phyloP scores from a whole-genome alignment of 139 green algal species.

The Spirogloea muscicola region DNA sequence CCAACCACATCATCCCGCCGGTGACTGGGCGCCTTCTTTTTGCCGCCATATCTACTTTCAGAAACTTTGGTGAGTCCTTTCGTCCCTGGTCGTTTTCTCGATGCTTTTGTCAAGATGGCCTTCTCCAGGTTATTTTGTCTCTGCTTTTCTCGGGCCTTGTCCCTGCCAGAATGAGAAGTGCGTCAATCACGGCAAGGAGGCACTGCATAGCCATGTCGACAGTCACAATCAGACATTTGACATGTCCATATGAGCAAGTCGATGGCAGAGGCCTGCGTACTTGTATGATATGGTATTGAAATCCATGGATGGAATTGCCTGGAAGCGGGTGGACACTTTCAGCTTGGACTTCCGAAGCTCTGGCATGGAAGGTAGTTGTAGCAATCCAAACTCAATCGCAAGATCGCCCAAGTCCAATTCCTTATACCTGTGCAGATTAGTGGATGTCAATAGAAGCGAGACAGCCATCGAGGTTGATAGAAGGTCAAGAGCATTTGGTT shows the following conservation, averaged over 20 bases:
- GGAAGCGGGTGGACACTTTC: slow-evolving; percentile 27
- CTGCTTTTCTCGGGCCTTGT: slow-evolving; percentile 47
- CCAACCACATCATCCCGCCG: slow-evolving; percentile 2
- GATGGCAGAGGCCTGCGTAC: slow-evolving; percentile 5
- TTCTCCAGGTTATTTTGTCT: slow-evolving; percentile 24
- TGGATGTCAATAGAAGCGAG: not conserved
- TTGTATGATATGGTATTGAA: slow-evolving; percentile 24
- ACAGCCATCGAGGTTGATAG: not conserved
- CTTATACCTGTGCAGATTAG: slow-evolving; percentile 36
- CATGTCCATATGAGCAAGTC: not conserved
- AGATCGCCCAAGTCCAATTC: slow-evolving; percentile 76
- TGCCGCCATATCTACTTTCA: slow-evolving; percentile 7
- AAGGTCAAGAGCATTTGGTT: not conserved
- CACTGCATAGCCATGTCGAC: not conserved
- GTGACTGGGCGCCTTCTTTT: not conserved
- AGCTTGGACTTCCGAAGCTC: slow-evolving; percentile 71
- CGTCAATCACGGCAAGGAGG: slow-evolving; percentile 4
- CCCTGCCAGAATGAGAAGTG: slow-evolving; percentile 37
- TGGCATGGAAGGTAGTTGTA: slow-evolving; percentile 85
- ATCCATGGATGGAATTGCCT: slow-evolving; percentile 33
- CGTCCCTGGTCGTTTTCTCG: not conserved
- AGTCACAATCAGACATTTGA: not conserved
- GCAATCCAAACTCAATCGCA: slow-evolving; percentile 70
- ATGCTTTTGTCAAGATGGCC: not conserved
- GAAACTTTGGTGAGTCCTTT: not conserved